Percentiles rank a stretch among this genome's conserved stretches.
Evolutionary conservation across 1,284 basidiomycete genomes (phyloP).

Genomic region (Uromyces viciae-fabae): DNA sequence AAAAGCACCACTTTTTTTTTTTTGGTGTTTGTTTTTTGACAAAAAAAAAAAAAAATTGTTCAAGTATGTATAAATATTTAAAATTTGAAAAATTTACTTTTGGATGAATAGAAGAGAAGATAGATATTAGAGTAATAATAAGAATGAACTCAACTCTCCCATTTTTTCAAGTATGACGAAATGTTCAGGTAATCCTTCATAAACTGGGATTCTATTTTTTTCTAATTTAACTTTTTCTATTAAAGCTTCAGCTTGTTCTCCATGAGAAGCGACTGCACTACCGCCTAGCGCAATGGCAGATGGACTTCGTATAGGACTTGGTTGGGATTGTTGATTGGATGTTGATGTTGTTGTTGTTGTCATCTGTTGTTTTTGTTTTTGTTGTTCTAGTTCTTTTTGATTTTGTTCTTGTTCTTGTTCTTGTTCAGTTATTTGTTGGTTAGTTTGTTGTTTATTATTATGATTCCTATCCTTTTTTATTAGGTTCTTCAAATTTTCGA

Average conservation of each 20-base stretch:
- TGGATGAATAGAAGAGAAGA: background rate
- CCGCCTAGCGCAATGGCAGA: conserved; percentile 31
- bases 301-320: background rate
- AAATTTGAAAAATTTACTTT: background rate
- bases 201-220: conserved; percentile 71
- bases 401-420: conserved; percentile 13
- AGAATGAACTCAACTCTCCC: conserved; percentile 72
- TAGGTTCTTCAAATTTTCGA: conserved; percentile 43
- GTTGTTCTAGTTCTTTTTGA: conserved; percentile 11
- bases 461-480: conserved; percentile 29
- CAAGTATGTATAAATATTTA: background rate
- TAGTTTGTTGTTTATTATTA: conserved; percentile 25
- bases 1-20: conserved; percentile 68
- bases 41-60: background rate
- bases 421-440: conserved; percentile 1
- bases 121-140: background rate
- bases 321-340: background rate
- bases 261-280: conserved; percentile 31
- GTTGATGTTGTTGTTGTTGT: conserved; percentile 7
- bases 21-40: background rate
- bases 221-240: conserved; percentile 72
- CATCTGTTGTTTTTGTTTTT: background rate
- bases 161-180: conserved; percentile 82
- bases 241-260: conserved; percentile 57
- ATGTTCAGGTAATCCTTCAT: conserved; percentile 64